Base-by-base conservation (phyloP, 1,284 basidiomycete genomes). In the Flammula alnicola region DNA sequence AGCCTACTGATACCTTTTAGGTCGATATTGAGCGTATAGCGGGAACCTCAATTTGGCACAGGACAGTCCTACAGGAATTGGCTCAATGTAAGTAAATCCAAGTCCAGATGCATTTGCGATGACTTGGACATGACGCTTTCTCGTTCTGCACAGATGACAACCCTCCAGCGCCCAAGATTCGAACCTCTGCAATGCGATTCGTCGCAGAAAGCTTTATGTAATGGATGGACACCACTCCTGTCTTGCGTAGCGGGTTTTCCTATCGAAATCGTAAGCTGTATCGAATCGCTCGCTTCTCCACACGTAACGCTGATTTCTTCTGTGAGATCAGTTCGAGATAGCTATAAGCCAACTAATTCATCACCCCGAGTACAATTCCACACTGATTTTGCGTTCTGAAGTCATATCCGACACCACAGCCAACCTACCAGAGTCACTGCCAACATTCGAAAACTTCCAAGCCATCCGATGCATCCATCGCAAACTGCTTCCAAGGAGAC, bases 341-440 rank as follows among this genome's bases (percentile, higher is more conserved):
- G 88, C 85, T 0, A 63, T 83, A 22, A 77, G 74, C 9, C 85
- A 88, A 58, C 71, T 92, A 23, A 72, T 92, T 3, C 77, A 86
- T 40, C 89, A 92, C 60, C 91, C 90, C 7, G 90, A 93, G 61
- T 89, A 90, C 66, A 92, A 91, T 62, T 90, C 88, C 0, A 88
- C 89, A 0, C 77, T 92, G 25, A 93, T 93, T 45, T 68, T 93
- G 11, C 81, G 91, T 1, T 87, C 90, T 0, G 87, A 93, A 37
- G 75, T 77, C 1, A 29, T 91, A 7, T 61, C 66, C 3, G 80
- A 88, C 44, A 66, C 68, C 22, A 63, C 62, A 6, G 53, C 64
- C 1, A 61, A 71, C 4, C 73, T 74, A 46, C 73, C 77, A 0
- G 14, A 51, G 0, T 36, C 54, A 0, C 52, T 76, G 1, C 83